Percentiles rank a stretch among this genome's conserved stretches.
These are phyloP conservation scores for Cylindrotheca fusiformis DNA, from an alignment of 108 stramenopile species.

Conservation along the genomic window DNA sequence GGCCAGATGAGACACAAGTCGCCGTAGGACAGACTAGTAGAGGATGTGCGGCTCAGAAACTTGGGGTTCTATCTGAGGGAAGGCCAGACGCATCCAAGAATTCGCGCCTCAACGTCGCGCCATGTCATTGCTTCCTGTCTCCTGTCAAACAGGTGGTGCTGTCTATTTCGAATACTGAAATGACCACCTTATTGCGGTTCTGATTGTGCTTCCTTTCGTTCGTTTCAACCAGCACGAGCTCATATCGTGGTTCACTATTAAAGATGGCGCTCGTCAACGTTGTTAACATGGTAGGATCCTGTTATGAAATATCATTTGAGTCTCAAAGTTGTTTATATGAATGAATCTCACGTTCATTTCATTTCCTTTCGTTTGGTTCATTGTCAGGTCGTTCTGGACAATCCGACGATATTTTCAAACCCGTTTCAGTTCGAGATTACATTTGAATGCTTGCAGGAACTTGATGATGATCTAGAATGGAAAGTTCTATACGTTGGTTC, in stretches of 20 bases:
- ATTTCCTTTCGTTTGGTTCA: not conserved
- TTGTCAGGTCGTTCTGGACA: slow-evolving; percentile 87
- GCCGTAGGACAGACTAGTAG: too few species aligned
- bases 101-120: too few species aligned
- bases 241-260: not conserved
- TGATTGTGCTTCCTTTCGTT: too few species aligned
- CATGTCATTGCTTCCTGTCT: too few species aligned
- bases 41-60: too few species aligned
- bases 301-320: not conserved
- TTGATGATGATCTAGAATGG: slow-evolving; percentile 92
- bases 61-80: too few species aligned
- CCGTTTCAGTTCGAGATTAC: slow-evolving; percentile 99
- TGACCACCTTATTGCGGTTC: too few species aligned
- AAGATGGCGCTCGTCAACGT: slow-evolving; percentile 84
- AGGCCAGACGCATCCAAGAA: too few species aligned
- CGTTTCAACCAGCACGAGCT: not conserved
- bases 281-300: slow-evolving; percentile 73
- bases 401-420: slow-evolving; percentile 89
- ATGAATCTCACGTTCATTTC: not conserved
- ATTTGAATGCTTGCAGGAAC: slow-evolving; percentile 94
- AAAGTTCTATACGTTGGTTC: slow-evolving; percentile 97
- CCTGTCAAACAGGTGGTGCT: too few species aligned
- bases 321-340: not conserved
- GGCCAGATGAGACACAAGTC: too few species aligned
- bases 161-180: too few species aligned